phyloP scores from a whole-genome alignment of 2,329 filamentous ascomycete genomes.

The Grosmannia huntii region DNA sequence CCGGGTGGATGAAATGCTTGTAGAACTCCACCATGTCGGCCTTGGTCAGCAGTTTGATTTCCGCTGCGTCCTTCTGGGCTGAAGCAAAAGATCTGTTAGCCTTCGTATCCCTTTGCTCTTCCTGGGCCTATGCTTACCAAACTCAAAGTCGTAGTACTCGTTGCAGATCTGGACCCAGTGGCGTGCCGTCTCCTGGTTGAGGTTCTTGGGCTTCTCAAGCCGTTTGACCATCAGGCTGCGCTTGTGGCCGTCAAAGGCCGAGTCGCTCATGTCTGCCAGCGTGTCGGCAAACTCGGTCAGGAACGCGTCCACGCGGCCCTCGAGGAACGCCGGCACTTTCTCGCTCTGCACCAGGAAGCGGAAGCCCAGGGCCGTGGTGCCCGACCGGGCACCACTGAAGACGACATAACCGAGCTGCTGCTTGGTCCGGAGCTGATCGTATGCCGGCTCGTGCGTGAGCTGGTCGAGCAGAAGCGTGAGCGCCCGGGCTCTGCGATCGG shows the following conservation, averaged over 20 bases:
- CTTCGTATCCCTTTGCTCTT: not conserved
- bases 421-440: constrained; percentile 90
- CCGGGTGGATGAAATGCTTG: constrained; percentile 59
- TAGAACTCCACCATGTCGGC: constrained; percentile 71
- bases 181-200: constrained; percentile 68
- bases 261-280: constrained; percentile 63
- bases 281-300: constrained; percentile 52
- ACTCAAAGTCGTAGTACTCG: constrained; percentile 83
- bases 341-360: constrained; percentile 91
- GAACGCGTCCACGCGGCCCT: constrained; percentile 79
- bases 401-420: constrained; percentile 97
- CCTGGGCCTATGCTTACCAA: constrained; percentile 41
- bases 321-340: constrained; percentile 68
- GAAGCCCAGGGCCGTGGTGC: constrained; percentile 71
- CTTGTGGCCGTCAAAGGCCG: constrained; percentile 85
- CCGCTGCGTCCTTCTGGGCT: constrained; percentile 65
- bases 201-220: constrained; percentile 83
- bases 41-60: constrained; percentile 65
- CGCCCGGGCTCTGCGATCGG: constrained; percentile 57
- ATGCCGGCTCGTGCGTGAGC: constrained; percentile 84
- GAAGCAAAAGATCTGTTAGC: not conserved
- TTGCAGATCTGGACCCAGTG: constrained; percentile 77
- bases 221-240: constrained; percentile 76
- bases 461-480: constrained; percentile 75
- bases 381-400: constrained; percentile 62